Conservation (phyloP, 768 basidiomycete species). For the Leccinum subgranulosum region DNA sequence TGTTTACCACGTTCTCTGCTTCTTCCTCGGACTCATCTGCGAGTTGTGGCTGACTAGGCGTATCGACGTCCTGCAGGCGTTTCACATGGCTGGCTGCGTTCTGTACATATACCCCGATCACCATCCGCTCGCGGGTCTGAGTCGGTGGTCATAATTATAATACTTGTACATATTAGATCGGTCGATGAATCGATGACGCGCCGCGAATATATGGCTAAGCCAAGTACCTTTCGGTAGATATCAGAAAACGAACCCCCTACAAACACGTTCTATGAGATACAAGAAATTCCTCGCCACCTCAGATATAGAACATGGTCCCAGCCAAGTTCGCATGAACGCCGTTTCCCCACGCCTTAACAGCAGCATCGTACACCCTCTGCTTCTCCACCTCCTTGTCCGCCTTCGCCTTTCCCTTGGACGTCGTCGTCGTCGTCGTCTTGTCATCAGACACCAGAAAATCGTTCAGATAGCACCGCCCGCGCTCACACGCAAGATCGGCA, state of each 20-base stretch:
- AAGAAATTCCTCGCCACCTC: slow-evolving; percentile 5
- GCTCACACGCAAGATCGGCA: slow-evolving; percentile 79
- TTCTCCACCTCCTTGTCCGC: slow-evolving; percentile 29
- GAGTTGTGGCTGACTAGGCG: neutral
- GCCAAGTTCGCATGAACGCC: slow-evolving; percentile 57
- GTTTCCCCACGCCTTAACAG: slow-evolving; percentile 43
- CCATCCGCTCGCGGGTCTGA: neutral
- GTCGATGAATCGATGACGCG: neutral
- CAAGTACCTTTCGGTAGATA: neutral
- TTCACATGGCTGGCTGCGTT: neutral
- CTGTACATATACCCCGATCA: neutral
- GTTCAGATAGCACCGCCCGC: slow-evolving; percentile 74
- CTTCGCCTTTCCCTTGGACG: slow-evolving; percentile 33
- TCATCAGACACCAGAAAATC: slow-evolving; percentile 60
- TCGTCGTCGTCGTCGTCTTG: slow-evolving; percentile 42
- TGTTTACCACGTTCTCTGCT: neutral
- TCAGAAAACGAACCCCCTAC: neutral
- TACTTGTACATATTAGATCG: neutral
- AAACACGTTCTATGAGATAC: neutral
- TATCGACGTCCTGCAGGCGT: neutral
- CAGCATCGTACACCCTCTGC: slow-evolving; percentile 18
- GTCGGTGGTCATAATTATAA: neutral
- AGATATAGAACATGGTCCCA: slow-evolving; percentile 78
- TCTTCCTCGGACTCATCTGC: neutral
- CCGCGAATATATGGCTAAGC: too few relatives aligned